Percentiles rank a stretch among this genome's conserved stretches.
These are phyloP conservation scores for Sugiyamaella grinbergsii DNA, from an alignment of 1,139 yeast species.

Conservation along the genomic window DNA sequence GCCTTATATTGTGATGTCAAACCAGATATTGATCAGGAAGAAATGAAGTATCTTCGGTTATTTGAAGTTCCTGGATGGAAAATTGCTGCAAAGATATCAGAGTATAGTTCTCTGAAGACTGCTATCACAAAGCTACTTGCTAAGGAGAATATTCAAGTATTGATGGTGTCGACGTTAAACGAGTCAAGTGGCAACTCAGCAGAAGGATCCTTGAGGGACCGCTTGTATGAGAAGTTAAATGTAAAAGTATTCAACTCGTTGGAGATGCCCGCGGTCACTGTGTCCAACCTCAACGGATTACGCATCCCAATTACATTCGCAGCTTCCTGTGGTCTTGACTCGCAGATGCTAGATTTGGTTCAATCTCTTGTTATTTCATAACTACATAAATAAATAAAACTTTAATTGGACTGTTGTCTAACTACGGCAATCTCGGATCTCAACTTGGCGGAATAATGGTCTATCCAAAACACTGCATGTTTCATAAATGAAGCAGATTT, in stretches of 20 bases:
- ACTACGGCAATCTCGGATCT: conserved; percentile 1
- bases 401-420: neutral
- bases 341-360: conserved; percentile 23
- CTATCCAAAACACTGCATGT: conserved; percentile 35
- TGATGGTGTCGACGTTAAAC: conserved; percentile 2
- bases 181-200: neutral
- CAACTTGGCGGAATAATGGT: conserved; percentile 30
- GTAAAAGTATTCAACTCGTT: conserved; percentile 8
- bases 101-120: neutral
- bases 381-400: neutral
- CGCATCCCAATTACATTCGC: conserved; percentile 17
- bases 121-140: neutral
- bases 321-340: conserved; percentile 28
- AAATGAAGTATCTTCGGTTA: neutral
- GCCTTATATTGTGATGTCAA: neutral
- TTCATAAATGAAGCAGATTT: conserved; percentile 38
- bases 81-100: neutral
- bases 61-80: conserved; percentile 14
- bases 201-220: neutral
- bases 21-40: neutral
- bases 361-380: conserved; percentile 8
- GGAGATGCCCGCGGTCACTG: conserved; percentile 14
- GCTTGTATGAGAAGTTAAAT: neutral
- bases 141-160: neutral
- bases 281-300: conserved; percentile 12